Conservation (phyloP, 208 protist genomes). For the Tritrichomonas musculus region DNA sequence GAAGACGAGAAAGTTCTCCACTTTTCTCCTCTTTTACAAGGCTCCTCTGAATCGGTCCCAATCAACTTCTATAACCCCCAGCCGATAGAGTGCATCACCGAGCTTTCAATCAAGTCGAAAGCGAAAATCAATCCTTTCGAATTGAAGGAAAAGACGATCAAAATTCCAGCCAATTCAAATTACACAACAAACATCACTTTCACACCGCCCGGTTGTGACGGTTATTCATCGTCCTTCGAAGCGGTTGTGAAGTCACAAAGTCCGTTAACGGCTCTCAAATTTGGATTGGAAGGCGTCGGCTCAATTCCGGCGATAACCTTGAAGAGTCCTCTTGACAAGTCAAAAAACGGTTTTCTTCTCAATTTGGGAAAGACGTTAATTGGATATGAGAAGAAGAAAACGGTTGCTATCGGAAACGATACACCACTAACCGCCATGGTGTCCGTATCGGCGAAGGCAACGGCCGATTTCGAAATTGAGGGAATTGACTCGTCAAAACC, state of each 20-base stretch:
- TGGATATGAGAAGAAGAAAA: not conserved
- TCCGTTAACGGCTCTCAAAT: not conserved
- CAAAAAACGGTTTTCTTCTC: not conserved
- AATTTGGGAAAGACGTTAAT: not conserved
- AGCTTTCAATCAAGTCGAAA: not conserved
- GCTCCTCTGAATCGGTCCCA: not conserved
- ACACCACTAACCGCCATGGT: not conserved
- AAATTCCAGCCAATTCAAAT: not conserved
- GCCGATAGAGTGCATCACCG: not conserved
- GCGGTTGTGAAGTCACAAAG: not conserved
- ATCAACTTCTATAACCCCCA: not conserved
- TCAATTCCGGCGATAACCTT: not conserved
- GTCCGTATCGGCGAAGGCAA: not conserved
- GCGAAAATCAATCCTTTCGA: not conserved
- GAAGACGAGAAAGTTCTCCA: not conserved
- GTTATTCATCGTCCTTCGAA: not conserved
- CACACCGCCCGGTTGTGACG: not conserved
- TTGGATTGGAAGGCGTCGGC: not conserved
- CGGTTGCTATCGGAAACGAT: not conserved
- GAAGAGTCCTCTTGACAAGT: not conserved
- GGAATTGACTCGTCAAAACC: not conserved
- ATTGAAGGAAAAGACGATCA: not conserved
- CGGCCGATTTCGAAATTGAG: not conserved
- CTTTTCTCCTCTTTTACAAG: not conserved
- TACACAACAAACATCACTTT: not conserved